These are phyloP conservation scores for Excoecaria agallocha DNA, from an alignment of 345 rosid species.

Conservation along the genomic window DNA sequence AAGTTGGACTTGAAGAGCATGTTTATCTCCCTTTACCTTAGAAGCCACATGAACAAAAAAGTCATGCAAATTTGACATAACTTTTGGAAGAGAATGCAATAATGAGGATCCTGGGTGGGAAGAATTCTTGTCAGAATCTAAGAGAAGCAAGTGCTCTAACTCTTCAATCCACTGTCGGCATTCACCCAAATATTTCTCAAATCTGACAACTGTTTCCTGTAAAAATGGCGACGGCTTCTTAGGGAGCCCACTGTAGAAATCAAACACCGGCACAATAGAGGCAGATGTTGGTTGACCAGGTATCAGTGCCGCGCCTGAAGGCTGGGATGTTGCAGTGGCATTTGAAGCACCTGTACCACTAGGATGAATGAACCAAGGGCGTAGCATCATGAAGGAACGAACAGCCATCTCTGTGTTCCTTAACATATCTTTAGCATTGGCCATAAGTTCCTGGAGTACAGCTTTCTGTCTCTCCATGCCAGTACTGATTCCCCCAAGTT, in stretches of 20 bases:
- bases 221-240: slow-evolving; percentile 85
- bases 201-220: slow-evolving; percentile 76
- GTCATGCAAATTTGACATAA: slow-evolving; percentile 86
- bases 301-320: slow-evolving; percentile 48
- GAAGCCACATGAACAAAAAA: slow-evolving; percentile 95
- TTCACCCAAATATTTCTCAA: slow-evolving; percentile 77
- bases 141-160: slow-evolving; percentile 78
- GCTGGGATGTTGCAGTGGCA: slow-evolving; percentile 63
- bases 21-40: slow-evolving; percentile 52
- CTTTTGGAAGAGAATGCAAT: slow-evolving; percentile 82
- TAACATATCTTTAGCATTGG: slow-evolving; percentile 75
- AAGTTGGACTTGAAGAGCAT: neutral
- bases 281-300: slow-evolving; percentile 52
- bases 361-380: slow-evolving; percentile 67
- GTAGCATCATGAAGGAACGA: slow-evolving; percentile 79
- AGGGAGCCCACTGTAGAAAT: slow-evolving; percentile 85
- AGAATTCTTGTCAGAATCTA: slow-evolving; percentile 64
- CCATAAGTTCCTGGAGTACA: slow-evolving; percentile 72
- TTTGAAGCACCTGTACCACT: slow-evolving; percentile 43
- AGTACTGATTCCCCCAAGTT: slow-evolving; percentile 85
- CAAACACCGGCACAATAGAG: slow-evolving; percentile 56
- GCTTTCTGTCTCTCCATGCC: slow-evolving; percentile 83
- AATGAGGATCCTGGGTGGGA: slow-evolving; percentile 50
- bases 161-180: slow-evolving; percentile 93
- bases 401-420: slow-evolving; percentile 83